Conservation (phyloP, 352 stramenopile genomes). For the Thalassiosira livingstoniorum region DNA sequence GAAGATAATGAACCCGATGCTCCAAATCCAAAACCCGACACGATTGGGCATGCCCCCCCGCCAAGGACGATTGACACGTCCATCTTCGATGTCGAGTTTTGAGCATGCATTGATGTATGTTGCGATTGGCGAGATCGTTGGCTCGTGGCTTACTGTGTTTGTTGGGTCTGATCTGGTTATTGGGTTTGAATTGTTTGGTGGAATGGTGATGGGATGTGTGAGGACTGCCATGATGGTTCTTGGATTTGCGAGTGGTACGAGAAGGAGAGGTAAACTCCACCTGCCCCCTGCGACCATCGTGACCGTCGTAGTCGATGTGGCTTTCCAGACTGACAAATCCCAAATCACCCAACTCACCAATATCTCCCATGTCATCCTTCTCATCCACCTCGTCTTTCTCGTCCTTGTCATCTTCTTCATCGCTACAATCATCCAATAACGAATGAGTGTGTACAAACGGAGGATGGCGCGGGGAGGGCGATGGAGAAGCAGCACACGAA, state of each 20-base stretch:
- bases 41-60: slow-evolving; percentile 57
- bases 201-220: slow-evolving; percentile 12
- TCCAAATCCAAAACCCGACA: slow-evolving; percentile 56
- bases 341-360: not conserved
- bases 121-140: slow-evolving; percentile 37
- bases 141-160: not conserved
- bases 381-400: no score
- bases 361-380: not conserved
- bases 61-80: slow-evolving; percentile 54
- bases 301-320: slow-evolving; percentile 16
- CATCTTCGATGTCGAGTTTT: slow-evolving; percentile 59
- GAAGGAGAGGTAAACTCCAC: slow-evolving; percentile 29
- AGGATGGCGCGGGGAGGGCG: slow-evolving; percentile 5
- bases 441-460: slow-evolving; percentile 48
- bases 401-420: slow-evolving; percentile 60
- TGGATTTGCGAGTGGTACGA: slow-evolving; percentile 39
- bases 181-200: slow-evolving; percentile 36
- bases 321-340: no score
- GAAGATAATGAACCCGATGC: slow-evolving; percentile 31
- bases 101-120: slow-evolving; percentile 54
- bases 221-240: not conserved
- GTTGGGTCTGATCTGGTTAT: not conserved
- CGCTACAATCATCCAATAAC: slow-evolving; percentile 62
- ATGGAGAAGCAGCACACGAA: not conserved
- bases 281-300: not conserved